Percentiles rank a stretch among this genome's conserved stretches.
Evolutionary conservation across 148 eudicot genomes (phyloP).

Genomic region (Amaranthus palmeri): DNA sequence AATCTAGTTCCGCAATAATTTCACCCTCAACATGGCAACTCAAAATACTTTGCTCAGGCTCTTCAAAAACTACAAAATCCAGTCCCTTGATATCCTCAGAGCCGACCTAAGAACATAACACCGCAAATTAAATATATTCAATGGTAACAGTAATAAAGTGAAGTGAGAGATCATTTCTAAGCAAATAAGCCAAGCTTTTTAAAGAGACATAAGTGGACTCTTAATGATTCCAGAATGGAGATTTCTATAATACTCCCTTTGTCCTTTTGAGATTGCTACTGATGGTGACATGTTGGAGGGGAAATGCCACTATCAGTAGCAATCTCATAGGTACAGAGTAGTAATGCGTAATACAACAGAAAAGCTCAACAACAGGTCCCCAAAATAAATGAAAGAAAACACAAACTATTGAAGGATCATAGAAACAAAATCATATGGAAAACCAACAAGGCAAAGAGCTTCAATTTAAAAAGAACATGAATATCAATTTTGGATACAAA

Average conservation of each 20-base stretch:
- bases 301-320: too few species aligned
- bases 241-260: not conserved
- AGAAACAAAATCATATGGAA: not conserved
- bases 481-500: not conserved
- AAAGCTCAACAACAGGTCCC: not conserved
- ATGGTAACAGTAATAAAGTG: not conserved
- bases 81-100: slow-evolving; percentile 59
- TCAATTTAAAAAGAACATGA: not conserved
- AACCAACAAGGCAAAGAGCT: not conserved
- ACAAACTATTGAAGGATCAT: not conserved
- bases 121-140: not conserved
- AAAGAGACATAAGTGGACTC: not conserved
- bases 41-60: slow-evolving; percentile 72
- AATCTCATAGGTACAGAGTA: too few species aligned
- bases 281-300: too few species aligned
- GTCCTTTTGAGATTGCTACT: too few species aligned
- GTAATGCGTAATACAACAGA: not conserved
- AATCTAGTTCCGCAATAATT: slow-evolving; percentile 48
- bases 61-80: slow-evolving; percentile 85
- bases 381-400: not conserved
- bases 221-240: not conserved
- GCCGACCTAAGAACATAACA: slow-evolving; percentile 50
- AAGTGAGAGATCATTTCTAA: not conserved
- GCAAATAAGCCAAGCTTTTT: not conserved
- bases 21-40: slow-evolving; percentile 84